Evolutionary conservation across 2,329 filamentous ascomycete species (phyloP).

Genomic region (Alternaria consortialis): DNA sequence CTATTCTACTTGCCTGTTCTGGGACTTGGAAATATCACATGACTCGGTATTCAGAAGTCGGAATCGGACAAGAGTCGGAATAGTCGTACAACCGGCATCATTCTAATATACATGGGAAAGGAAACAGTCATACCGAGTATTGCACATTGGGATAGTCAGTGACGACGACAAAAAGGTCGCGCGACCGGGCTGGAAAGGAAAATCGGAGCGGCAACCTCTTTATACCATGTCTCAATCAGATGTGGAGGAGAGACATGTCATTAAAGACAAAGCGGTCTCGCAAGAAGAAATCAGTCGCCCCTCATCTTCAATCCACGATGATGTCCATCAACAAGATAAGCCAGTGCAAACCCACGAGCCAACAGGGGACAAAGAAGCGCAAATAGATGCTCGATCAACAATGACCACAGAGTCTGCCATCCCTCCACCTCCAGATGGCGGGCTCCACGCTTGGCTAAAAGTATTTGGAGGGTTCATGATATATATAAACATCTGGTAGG

Average conservation of each 20-base stretch:
- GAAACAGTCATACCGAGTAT: neutral
- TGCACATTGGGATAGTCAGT: neutral
- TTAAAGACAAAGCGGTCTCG: slow-evolving; percentile 22
- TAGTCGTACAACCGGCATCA: neutral
- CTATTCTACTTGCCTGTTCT: neutral
- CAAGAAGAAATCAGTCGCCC: slow-evolving; percentile 26
- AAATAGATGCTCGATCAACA: slow-evolving; percentile 31
- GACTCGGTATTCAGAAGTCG: neutral
- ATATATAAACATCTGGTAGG: slow-evolving; percentile 52
- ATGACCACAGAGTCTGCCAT: slow-evolving; percentile 35
- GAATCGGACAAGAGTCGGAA: slow-evolving; percentile 1
- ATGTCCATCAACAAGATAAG: neutral
- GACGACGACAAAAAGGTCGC: neutral
- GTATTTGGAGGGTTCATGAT: slow-evolving; percentile 51
- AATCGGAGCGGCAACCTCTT: neutral
- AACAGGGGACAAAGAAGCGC: slow-evolving; percentile 25
- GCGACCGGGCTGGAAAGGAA: neutral
- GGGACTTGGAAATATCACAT: neutral
- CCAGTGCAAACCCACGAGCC: slow-evolving; percentile 9
- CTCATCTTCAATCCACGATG: slow-evolving; percentile 14
- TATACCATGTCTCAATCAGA: slow-evolving; percentile 25
- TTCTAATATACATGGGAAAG: neutral
- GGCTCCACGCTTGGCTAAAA: slow-evolving; percentile 51
- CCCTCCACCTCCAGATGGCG: slow-evolving; percentile 49
- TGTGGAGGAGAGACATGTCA: slow-evolving; percentile 26